These are phyloP conservation scores for Mycena latifolia DNA, from an alignment of 768 basidiomycete genomes.

Conservation along the genomic window DNA sequence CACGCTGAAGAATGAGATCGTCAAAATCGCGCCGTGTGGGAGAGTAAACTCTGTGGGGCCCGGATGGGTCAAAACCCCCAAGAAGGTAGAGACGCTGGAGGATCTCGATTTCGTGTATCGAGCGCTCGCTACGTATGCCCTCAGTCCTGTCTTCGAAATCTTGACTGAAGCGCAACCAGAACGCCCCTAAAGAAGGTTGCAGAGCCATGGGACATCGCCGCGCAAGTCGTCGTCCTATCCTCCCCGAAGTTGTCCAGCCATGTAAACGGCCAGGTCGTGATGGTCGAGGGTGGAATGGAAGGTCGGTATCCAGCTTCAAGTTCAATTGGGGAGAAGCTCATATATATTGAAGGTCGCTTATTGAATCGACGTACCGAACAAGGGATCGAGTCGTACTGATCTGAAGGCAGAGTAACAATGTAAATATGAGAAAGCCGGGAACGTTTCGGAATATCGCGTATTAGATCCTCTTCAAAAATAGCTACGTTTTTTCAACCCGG, in stretches of 20 bases:
- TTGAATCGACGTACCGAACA: too few relatives aligned
- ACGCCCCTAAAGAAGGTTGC: conserved; percentile 80
- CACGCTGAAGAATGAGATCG: conserved; percentile 85
- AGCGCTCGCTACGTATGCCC: conserved; percentile 73
- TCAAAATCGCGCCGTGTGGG: conserved; percentile 76
- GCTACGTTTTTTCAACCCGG: too few relatives aligned
- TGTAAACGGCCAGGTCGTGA: conserved; percentile 76
- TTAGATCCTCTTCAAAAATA: too few relatives aligned
- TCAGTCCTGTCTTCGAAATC: background rate
- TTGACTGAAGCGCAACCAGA: conserved; percentile 46
- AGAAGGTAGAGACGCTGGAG: conserved; percentile 68
- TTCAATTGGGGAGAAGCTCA: too few relatives aligned
- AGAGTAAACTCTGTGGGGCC: conserved; percentile 81
- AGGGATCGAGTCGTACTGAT: too few relatives aligned
- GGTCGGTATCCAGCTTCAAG: conserved; percentile 47
- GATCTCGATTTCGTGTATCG: conserved; percentile 67
- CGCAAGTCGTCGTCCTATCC: conserved; percentile 71
- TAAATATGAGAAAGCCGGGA: too few relatives aligned
- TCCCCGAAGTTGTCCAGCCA: conserved; percentile 76
- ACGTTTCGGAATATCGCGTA: too few relatives aligned
- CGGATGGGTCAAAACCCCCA: conserved; percentile 76
- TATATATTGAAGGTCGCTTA: too few relatives aligned
- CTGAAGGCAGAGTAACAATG: too few relatives aligned
- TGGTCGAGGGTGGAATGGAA: conserved; percentile 87
- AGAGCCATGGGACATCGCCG: conserved; percentile 71